phyloP scores from a whole-genome alignment of 1,139 yeast species.

The Hyphopichia pseudoburtonii region DNA sequence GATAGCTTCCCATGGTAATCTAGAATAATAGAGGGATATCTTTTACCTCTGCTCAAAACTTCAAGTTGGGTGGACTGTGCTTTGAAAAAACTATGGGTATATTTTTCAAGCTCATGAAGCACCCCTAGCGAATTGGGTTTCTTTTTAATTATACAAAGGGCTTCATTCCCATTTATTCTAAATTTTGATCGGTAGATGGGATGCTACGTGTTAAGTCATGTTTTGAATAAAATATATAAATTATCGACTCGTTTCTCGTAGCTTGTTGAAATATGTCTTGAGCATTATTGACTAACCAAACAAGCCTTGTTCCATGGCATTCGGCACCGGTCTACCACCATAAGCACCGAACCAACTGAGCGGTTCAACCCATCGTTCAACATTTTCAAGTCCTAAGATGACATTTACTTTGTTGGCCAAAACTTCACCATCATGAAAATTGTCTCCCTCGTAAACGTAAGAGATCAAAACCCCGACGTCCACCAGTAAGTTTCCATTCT shows the following conservation, averaged over 20 bases:
- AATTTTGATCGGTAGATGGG: no score
- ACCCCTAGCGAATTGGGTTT: no score
- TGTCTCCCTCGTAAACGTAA: slow-evolving; percentile 88
- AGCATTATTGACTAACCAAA: slow-evolving; percentile 45
- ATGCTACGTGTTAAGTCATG: no score
- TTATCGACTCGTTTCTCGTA: neutral
- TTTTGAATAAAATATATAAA: no score
- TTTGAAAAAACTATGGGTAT: no score
- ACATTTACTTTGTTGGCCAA: slow-evolving; percentile 45
- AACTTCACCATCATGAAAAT: slow-evolving; percentile 65
- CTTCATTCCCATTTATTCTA: no score
- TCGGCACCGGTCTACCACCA: slow-evolving; percentile 67
- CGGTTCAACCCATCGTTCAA: slow-evolving; percentile 50
- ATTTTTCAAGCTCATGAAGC: no score
- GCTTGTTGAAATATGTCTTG: neutral
- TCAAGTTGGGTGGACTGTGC: no score
- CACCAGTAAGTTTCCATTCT: slow-evolving; percentile 10
- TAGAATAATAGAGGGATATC: no score
- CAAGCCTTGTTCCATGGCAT: slow-evolving; percentile 74
- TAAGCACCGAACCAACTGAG: slow-evolving; percentile 84
- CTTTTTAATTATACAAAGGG: no score
- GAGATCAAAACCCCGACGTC: slow-evolving; percentile 34
- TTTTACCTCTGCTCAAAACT: no score
- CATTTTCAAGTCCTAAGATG: slow-evolving; percentile 17
- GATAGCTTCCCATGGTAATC: no score